phyloP scores from a whole-genome alignment of 768 basidiomycete genomes.

The Pleurotus pulmonarius region DNA sequence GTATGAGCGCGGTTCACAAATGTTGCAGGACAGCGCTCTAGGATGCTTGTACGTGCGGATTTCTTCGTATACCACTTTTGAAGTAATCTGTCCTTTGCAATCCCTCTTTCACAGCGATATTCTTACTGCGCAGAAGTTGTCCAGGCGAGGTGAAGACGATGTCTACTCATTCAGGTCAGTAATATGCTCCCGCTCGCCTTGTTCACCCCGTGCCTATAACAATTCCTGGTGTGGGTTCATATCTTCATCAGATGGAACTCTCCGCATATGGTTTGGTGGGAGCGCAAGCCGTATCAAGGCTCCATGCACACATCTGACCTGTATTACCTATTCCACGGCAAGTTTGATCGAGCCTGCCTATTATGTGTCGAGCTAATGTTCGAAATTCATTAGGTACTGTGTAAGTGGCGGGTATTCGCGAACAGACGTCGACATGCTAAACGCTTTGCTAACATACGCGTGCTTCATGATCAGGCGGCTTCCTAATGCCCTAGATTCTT shows the following conservation, averaged over 20 bases:
- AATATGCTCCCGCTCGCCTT: not conserved
- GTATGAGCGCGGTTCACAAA: conserved; percentile 35
- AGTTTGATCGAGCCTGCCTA: conserved; percentile 4
- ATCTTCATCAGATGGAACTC: conserved; percentile 33
- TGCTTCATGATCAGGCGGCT: conserved; percentile 16
- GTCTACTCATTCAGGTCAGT: conserved; percentile 30
- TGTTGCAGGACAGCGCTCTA: conserved; percentile 38
- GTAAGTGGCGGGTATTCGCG: not conserved
- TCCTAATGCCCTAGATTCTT: conserved; percentile 28
- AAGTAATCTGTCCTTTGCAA: not conserved
- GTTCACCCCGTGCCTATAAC: not conserved
- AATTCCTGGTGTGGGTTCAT: not conserved
- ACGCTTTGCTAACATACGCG: too few species aligned
- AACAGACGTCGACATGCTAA: too few species aligned
- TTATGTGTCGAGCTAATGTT: not conserved
- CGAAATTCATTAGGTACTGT: conserved; percentile 23
- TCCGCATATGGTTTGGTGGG: conserved; percentile 34
- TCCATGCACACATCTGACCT: conserved; percentile 42
- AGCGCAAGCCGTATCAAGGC: conserved; percentile 30
- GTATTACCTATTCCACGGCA: conserved; percentile 39
- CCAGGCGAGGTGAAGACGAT: conserved; percentile 24
- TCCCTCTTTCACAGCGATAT: conserved; percentile 24
- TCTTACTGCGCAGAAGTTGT: conserved; percentile 30
- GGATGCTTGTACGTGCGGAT: conserved; percentile 34
- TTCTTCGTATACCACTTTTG: not conserved